Percentiles rank a stretch among this genome's conserved stretches.
phyloP scores from a whole-genome alignment of 768 basidiomycete species.

The Tricholoma terreum region DNA sequence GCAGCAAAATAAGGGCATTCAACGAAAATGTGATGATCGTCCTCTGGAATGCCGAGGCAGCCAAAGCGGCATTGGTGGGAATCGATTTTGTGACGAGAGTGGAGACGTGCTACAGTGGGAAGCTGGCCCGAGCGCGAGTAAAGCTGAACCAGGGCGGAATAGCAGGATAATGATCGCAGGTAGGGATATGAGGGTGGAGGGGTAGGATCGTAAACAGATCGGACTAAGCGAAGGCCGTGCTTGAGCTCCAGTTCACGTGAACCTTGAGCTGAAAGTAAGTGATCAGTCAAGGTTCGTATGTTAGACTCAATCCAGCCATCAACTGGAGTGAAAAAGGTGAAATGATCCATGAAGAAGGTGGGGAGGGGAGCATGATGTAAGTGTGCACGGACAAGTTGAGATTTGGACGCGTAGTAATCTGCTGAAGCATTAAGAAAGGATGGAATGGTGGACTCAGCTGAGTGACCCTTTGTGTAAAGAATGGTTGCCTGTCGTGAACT shows the following conservation, averaged over 20 bases:
- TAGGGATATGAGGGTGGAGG: constrained; percentile 16
- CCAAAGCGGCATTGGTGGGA: neutral
- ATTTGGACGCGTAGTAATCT: no score
- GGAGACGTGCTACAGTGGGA: no score
- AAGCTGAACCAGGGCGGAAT: constrained; percentile 19
- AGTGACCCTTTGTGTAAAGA: constrained; percentile 6
- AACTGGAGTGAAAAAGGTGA: no score
- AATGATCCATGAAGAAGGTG: no score
- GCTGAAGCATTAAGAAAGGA: no score
- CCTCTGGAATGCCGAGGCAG: neutral
- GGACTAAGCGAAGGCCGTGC: neutral
- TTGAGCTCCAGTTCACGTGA: neutral
- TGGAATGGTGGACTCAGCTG: neutral
- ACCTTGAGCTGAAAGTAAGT: neutral
- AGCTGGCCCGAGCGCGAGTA: no score
- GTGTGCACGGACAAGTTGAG: neutral
- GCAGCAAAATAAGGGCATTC: no score
- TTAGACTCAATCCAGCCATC: constrained; percentile 20
- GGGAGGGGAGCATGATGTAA: neutral
- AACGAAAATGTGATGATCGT: constrained; percentile 5
- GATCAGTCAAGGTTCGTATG: constrained; percentile 4
- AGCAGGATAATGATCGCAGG: constrained; percentile 13
- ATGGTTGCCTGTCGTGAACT: neutral
- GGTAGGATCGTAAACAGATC: neutral
- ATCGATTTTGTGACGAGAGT: neutral